Evolutionary conservation across 73 alveolate genomes (phyloP).

Genomic region (Durusdinium trenchii): DNA sequence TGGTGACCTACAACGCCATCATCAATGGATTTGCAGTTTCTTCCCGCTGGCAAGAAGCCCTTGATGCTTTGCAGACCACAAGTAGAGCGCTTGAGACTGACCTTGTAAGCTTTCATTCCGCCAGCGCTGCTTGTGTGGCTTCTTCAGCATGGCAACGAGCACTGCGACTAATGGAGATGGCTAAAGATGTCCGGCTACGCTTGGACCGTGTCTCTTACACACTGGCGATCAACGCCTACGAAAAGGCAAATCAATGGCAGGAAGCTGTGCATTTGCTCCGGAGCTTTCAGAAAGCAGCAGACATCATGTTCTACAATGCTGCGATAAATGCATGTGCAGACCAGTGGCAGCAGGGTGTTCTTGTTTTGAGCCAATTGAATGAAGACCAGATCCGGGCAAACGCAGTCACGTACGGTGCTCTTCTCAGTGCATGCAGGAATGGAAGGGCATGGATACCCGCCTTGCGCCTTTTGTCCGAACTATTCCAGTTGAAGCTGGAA

Average conservation of each 20-base stretch:
- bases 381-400: neutral
- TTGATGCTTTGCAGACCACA: neutral
- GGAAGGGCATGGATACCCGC: slow-evolving; percentile 20
- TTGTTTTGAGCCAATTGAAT: slow-evolving; percentile 18
- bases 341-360: slow-evolving; percentile 37
- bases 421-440: slow-evolving; percentile 56
- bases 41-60: slow-evolving; percentile 16
- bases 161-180: neutral
- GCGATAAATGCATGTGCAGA: slow-evolving; percentile 8
- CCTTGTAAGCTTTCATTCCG: slow-evolving; percentile 6
- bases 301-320: slow-evolving; percentile 34
- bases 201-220: neutral
- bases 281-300: neutral
- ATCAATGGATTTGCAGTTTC: neutral
- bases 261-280: slow-evolving; percentile 2
- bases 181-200: neutral
- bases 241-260: slow-evolving; percentile 53
- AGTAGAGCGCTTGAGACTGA: neutral
- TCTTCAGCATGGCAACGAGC: slow-evolving; percentile 4
- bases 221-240: slow-evolving; percentile 51
- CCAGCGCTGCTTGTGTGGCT: slow-evolving; percentile 35
- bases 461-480: neutral
- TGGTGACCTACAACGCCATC: slow-evolving; percentile 49
- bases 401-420: neutral
- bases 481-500: neutral